phyloP scores from a whole-genome alignment of 2,329 filamentous ascomycete species.

The Penicillium sp. region DNA sequence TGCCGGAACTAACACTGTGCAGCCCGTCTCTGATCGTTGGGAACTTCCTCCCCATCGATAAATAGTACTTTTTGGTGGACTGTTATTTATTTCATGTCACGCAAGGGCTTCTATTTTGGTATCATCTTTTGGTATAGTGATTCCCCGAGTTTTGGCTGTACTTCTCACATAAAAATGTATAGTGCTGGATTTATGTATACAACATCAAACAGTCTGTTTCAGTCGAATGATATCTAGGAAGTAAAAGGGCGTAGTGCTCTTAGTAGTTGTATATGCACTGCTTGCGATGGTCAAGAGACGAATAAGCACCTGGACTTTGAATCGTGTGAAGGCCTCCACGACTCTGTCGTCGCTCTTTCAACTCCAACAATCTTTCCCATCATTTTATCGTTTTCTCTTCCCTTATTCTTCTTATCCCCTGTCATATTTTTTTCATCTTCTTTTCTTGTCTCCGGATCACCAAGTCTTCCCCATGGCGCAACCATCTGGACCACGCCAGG shows the following conservation, averaged over 20 bases:
- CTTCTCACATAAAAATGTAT: conserved; percentile 15
- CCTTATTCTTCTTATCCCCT: background rate
- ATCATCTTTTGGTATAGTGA: conserved; percentile 9
- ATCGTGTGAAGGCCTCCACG: background rate
- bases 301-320: background rate
- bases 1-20: conserved; percentile 11
- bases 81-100: background rate
- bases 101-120: conserved; percentile 3
- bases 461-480: background rate
- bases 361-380: conserved; percentile 9
- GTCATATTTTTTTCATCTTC: background rate
- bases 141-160: conserved; percentile 14
- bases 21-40: conserved; percentile 94
- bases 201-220: background rate
- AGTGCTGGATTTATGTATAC: conserved; percentile 6
- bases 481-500: background rate
- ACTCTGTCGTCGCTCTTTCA: background rate
- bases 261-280: background rate
- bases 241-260: background rate
- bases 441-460: background rate
- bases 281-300: background rate
- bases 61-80: conserved; percentile 22
- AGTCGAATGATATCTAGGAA: background rate
- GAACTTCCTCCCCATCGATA: conserved; percentile 78
- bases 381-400: background rate